Conservation (phyloP, 2,329 filamentous ascomycete genomes). For the Nigrospora osmanthi region DNA sequence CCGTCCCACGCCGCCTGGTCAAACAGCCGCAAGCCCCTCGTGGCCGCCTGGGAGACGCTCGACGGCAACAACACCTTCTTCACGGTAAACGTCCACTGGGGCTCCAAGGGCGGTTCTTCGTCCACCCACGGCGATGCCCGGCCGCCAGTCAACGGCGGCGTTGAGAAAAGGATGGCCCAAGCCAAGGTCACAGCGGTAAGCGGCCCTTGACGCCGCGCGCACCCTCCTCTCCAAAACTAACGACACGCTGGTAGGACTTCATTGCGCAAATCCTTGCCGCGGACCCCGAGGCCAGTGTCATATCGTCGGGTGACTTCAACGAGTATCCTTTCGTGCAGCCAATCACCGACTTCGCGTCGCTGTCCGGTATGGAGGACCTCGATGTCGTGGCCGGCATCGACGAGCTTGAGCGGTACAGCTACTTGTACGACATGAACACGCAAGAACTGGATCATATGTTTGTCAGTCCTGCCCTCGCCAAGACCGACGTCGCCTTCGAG, state of each 20-base stretch:
- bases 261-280: conserved; percentile 47
- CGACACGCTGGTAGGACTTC: conserved; percentile 32
- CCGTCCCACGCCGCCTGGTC: conserved; percentile 52
- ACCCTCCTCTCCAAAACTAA: conserved; percentile 4
- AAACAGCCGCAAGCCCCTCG: conserved; percentile 58
- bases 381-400: conserved; percentile 49
- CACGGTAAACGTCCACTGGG: conserved; percentile 64
- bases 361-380: conserved; percentile 51
- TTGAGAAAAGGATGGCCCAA: conserved; percentile 49
- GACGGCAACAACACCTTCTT: conserved; percentile 51
- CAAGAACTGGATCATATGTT: conserved; percentile 67
- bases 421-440: conserved; percentile 61
- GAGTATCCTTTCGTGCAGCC: conserved; percentile 60
- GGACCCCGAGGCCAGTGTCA: conserved; percentile 48
- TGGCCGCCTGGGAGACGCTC: conserved; percentile 55
- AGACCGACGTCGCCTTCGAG: conserved; percentile 41
- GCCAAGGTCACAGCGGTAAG: conserved; percentile 49
- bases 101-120: conserved; percentile 58
- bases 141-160: conserved; percentile 58
- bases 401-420: conserved; percentile 58
- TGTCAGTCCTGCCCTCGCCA: conserved; percentile 45
- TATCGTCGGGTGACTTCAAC: conserved; percentile 64
- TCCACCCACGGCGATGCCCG: conserved; percentile 57
- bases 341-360: conserved; percentile 41
- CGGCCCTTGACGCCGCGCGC: neutral